Percentiles rank a stretch among this genome's conserved stretches.
Evolutionary conservation across 2,329 filamentous ascomycete genomes (phyloP).

Genomic region (Fusarium sp.): DNA sequence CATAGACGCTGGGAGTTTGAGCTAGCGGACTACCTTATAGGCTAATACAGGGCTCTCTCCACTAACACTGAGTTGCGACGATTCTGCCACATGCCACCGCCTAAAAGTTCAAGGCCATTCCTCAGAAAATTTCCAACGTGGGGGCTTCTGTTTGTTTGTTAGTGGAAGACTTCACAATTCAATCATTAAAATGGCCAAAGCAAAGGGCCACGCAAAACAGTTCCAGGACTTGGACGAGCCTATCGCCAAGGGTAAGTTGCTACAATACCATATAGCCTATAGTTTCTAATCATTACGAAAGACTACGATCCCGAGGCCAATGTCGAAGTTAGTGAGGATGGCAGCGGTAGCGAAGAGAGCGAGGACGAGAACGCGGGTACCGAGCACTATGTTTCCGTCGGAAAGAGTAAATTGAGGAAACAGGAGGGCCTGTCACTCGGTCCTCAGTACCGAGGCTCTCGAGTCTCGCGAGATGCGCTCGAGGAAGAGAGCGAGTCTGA

Average conservation of each 20-base stretch:
- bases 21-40: slow-evolving; percentile 2
- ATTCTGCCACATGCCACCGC: slow-evolving; percentile 59
- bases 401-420: slow-evolving; percentile 84
- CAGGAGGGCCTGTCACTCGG: slow-evolving; percentile 74
- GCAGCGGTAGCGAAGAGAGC: slow-evolving; percentile 59
- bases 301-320: slow-evolving; percentile 84
- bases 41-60: slow-evolving; percentile 8
- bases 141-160: slow-evolving; percentile 29
- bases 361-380: slow-evolving; percentile 69
- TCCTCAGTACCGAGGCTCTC: slow-evolving; percentile 80
- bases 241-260: slow-evolving; percentile 64
- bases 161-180: slow-evolving; percentile 21
- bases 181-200: slow-evolving; percentile 57
- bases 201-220: slow-evolving; percentile 64
- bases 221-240: slow-evolving; percentile 70
- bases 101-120: slow-evolving; percentile 56
- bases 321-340: slow-evolving; percentile 62
- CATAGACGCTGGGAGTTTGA: not conserved
- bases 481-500: slow-evolving; percentile 63
- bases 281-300: slow-evolving; percentile 13
- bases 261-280: not conserved
- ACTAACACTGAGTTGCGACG: not conserved
- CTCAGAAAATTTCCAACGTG: slow-evolving; percentile 48
- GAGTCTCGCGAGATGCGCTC: slow-evolving; percentile 74
- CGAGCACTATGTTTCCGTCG: slow-evolving; percentile 86